Evolutionary conservation across 305 asterid genomes (phyloP), one percentile per base, ranked within the genome.

Genomic region (Fraxinus baroniana): DNA sequence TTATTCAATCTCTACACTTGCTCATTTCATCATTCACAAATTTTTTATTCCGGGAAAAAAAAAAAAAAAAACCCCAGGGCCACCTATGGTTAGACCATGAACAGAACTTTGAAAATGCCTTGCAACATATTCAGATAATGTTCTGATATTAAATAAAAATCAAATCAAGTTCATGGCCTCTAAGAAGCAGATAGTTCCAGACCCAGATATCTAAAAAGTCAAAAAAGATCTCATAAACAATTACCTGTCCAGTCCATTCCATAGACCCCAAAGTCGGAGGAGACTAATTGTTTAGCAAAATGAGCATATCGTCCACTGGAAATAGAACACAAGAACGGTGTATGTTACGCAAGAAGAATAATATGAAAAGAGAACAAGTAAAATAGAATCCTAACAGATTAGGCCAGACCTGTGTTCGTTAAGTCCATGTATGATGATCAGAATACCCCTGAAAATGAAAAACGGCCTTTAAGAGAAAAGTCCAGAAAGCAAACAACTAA

Each of bases 241-340:
- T 72, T 85, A 93, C 98, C 99, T 78, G 92, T 94, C 98, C 98
- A 96, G 87, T 96, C 99, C 98, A 96, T 90, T 77, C 97, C 99
- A 84, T 91, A 94, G 82, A 94, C 99, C 82, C 97, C 98, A 79
- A 90, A 94, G 85, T 91, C 85, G 89, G 87, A 90, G 81, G 92
- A 87, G 88, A 88, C 89, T 70, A 96, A 89, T 30, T 93, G 97
- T 84, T 92, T 93, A 78, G 98, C 97, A 88, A 96, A 96, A 78
- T 88, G 86, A 82, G 92, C 57, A 80, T 94, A 96, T 74, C 98
- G 94, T 33, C 99, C 98, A 82, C 99, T 94, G 94, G 85, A 87
- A 85, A 82, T 24, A 81, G 75, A 84, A 84, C 24, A 86, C 22
- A 41, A 81, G 35, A 76, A 78, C 30, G 66, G n/a, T 13, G 81